These are phyloP conservation scores for Cephalotrichum gorgonifer DNA, from an alignment of 2,329 filamentous ascomycete genomes.

Conservation along the genomic window DNA sequence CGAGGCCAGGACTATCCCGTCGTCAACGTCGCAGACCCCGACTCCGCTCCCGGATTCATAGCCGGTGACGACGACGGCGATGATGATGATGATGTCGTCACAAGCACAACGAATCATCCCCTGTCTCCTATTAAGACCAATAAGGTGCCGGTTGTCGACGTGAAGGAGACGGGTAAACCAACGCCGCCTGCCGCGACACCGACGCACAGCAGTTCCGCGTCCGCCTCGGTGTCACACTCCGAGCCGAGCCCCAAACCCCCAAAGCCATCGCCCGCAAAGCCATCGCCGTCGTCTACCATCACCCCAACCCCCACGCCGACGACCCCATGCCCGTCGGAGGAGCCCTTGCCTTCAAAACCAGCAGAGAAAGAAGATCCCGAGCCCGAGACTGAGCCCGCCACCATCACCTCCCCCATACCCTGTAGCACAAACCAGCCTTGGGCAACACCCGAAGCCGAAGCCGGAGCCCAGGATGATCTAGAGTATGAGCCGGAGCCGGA, in stretches of 20 bases:
- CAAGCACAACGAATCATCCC: not conserved
- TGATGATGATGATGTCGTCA: not conserved
- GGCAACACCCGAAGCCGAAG: not conserved
- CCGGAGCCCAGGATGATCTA: not conserved
- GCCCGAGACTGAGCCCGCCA: not conserved
- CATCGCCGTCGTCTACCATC: not conserved
- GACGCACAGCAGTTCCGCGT: not conserved
- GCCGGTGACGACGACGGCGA: not conserved
- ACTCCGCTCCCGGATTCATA: not conserved
- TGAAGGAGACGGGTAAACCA: constrained; percentile 2
- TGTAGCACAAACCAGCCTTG: not conserved
- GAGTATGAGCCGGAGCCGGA: not conserved
- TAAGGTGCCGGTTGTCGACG: not conserved
- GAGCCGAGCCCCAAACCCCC: not conserved
- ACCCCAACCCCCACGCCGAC: not conserved
- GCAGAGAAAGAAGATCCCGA: no score
- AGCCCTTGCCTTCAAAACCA: not conserved
- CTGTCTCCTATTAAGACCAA: not conserved
- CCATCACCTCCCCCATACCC: not conserved
- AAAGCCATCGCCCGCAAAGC: not conserved
- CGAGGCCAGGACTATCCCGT: constrained; percentile 6
- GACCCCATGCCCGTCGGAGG: not conserved
- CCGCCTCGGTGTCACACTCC: not conserved
- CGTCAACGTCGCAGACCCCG: constrained; percentile 5
- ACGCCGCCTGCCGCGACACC: not conserved